These are phyloP conservation scores for Blumeria hordei DNA, from an alignment of 2,329 filamentous ascomycete species.

Conservation along the genomic window DNA sequence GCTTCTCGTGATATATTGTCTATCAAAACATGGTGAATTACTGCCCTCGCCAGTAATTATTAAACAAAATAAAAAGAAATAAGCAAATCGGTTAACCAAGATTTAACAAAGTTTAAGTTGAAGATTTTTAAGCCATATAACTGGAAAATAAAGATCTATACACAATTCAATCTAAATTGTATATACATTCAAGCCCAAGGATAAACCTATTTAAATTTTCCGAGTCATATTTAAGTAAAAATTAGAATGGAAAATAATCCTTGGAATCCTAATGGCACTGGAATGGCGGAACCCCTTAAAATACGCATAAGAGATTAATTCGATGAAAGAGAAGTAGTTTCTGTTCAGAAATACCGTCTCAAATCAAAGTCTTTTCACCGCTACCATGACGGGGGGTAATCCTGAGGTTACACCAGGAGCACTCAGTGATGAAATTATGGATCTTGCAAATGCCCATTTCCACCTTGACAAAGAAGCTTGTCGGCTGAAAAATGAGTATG, in stretches of 20 bases:
- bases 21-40: neutral
- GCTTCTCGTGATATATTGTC: neutral
- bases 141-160: neutral
- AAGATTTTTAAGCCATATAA: neutral
- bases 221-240: no score
- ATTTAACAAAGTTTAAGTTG: neutral
- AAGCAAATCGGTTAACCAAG: neutral
- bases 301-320: neutral
- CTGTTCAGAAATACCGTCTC: neutral
- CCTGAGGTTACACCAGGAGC: neutral
- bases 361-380: neutral
- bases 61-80: neutral
- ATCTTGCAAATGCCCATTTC: neutral
- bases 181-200: neutral
- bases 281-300: neutral
- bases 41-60: neutral
- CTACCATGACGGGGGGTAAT: neutral
- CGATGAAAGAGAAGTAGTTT: neutral
- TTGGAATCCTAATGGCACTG: neutral
- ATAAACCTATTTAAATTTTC: no score
- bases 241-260: neutral
- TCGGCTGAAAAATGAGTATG: neutral
- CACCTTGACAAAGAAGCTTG: neutral
- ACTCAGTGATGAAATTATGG: neutral
- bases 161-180: neutral